Evolutionary conservation across 768 basidiomycete genomes (phyloP).

Genomic region (Tylopilus plumbeoviolaceoides): DNA sequence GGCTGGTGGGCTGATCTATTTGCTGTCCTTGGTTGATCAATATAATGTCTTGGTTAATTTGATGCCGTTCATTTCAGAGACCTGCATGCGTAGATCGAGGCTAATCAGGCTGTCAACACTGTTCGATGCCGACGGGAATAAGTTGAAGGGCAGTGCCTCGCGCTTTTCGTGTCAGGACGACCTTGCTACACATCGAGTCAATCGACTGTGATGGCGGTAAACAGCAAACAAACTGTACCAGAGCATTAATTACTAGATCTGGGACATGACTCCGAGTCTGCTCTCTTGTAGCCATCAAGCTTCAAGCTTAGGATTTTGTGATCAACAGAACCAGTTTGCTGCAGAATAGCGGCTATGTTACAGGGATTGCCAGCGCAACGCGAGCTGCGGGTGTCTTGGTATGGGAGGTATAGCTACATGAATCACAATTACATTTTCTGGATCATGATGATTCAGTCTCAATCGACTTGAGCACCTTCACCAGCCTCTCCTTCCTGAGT

Average conservation of each 20-base stretch:
- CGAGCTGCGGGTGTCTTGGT: not conserved
- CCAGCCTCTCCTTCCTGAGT: slow-evolving; percentile 70
- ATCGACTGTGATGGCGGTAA: too few species aligned
- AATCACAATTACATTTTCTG: not conserved
- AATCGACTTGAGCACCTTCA: slow-evolving; percentile 38
- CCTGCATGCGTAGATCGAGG: too few species aligned
- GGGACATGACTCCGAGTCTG: too few species aligned
- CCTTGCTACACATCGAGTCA: not conserved
- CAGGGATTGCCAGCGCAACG: not conserved
- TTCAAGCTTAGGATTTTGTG: too few species aligned
- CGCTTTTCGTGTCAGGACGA: not conserved
- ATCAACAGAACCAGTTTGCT: not conserved
- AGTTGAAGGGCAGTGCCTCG: too few species aligned
- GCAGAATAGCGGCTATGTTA: not conserved
- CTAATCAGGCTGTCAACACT: too few species aligned
- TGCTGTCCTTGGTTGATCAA: not conserved
- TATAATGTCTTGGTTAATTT: not conserved
- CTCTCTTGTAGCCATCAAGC: not conserved
- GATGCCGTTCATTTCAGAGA: not conserved
- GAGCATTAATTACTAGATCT: not conserved
- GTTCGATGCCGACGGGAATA: too few species aligned
- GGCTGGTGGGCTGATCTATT: not conserved
- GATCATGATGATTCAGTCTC: slow-evolving; percentile 18
- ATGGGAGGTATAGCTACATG: not conserved
- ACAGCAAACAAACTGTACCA: not conserved